Conservation (phyloP, 1,139 yeast species). For the Candida dubliniensis region DNA sequence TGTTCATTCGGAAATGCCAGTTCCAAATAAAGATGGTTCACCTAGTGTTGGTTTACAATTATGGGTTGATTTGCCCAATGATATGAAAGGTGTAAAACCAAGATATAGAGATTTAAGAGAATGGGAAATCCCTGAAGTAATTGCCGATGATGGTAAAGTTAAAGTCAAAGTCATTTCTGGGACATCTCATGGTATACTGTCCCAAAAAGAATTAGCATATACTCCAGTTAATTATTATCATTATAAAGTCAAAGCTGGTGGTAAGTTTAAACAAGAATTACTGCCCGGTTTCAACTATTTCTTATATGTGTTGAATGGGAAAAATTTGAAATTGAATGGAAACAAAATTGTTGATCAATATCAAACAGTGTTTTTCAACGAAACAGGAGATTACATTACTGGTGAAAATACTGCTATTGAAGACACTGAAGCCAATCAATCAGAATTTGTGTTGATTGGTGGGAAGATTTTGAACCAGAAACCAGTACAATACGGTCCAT, state of each 20-base stretch:
- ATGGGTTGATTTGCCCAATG: slow-evolving; percentile 87
- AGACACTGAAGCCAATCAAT: slow-evolving; percentile 24
- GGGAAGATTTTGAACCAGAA: slow-evolving; percentile 78
- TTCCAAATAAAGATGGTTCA: slow-evolving; percentile 54
- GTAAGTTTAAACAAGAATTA: slow-evolving; percentile 60
- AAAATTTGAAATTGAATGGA: slow-evolving; percentile 46
- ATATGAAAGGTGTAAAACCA: slow-evolving; percentile 68
- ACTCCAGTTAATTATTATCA: slow-evolving; percentile 83
- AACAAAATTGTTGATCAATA: slow-evolving; percentile 40
- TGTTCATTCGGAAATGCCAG: slow-evolving; percentile 85
- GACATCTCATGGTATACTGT: slow-evolving; percentile 69
- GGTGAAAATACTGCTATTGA: slow-evolving; percentile 48
- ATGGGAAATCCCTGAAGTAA: slow-evolving; percentile 66
- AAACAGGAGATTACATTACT: slow-evolving; percentile 58
- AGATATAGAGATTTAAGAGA: slow-evolving; percentile 77
- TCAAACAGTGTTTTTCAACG: slow-evolving; percentile 62
- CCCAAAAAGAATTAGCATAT: slow-evolving; percentile 77
- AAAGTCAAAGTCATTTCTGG: slow-evolving; percentile 78
- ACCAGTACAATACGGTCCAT: slow-evolving; percentile 87
- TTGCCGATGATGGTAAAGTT: slow-evolving; percentile 65
- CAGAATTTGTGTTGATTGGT: slow-evolving; percentile 69
- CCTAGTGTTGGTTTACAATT: slow-evolving; percentile 75
- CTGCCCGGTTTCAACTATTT: slow-evolving; percentile 72
- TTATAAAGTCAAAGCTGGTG: slow-evolving; percentile 66
- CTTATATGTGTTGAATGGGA: slow-evolving; percentile 68